These are phyloP conservation scores for Salix dunnii DNA, from an alignment of 345 rosid genomes.

Conservation along the genomic window DNA sequence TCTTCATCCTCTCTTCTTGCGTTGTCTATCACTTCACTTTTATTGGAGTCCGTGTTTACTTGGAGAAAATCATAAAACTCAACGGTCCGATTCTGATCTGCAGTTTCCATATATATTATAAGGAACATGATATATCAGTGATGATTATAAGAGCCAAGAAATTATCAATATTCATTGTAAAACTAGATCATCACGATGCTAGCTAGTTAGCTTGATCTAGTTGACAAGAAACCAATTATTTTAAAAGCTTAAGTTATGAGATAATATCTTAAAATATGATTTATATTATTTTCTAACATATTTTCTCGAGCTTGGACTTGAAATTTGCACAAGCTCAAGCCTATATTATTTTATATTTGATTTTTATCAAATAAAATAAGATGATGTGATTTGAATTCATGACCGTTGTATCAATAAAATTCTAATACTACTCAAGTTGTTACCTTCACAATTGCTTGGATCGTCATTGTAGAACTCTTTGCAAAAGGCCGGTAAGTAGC, in stretches of 20 bases:
- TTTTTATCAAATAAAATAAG: no score
- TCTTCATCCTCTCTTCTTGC: slow-evolving; percentile 47
- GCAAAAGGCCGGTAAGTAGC: neutral
- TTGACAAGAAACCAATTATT: no score
- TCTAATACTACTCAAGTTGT: neutral
- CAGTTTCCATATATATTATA: neutral
- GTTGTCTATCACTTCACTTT: slow-evolving; percentile 51
- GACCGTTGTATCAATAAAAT: rapidly evolving
- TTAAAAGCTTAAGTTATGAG: rapidly evolving
- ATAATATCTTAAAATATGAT: rapidly evolving
- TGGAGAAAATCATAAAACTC: slow-evolving; percentile 77
- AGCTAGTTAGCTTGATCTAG: neutral
- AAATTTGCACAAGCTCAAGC: rapidly evolving
- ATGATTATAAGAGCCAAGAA: neutral
- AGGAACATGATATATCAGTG: neutral
- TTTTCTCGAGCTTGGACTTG: no score
- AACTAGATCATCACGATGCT: neutral
- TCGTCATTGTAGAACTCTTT: neutral
- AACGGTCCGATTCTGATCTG: slow-evolving; percentile 35
- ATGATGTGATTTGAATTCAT: no score
- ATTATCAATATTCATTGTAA: neutral
- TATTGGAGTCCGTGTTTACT: slow-evolving; percentile 56
- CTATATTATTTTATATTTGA: no score
- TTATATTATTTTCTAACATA: no score
- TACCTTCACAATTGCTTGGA: slow-evolving; percentile 9